A percentile compares a stretch with the other conserved stretches of the same genome.
phyloP scores from a whole-genome alignment of 2,329 filamentous ascomycete genomes.

The Sarocladium strictum region DNA sequence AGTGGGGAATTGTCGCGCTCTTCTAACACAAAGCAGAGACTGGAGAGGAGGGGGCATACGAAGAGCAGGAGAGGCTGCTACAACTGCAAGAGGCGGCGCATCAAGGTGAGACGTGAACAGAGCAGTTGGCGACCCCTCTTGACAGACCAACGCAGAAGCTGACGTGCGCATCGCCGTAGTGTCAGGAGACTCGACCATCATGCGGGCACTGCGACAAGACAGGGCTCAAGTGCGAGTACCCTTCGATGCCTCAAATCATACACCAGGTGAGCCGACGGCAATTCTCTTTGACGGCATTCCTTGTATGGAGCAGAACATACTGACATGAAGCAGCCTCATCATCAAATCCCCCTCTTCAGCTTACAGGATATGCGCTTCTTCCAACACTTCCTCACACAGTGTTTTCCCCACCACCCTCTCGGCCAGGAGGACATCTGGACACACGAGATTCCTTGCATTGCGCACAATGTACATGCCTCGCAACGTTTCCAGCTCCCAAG shows the following conservation, averaged over 20 bases:
- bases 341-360: conserved; percentile 53
- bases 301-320: neutral
- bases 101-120: conserved; percentile 42
- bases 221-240: conserved; percentile 58
- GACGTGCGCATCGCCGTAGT: conserved; percentile 31
- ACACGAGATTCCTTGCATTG: conserved; percentile 60
- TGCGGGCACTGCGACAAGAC: conserved; percentile 60
- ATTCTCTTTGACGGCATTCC: neutral
- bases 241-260: conserved; percentile 40
- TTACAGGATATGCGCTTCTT: conserved; percentile 63
- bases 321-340: conserved; percentile 37
- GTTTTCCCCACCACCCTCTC: conserved; percentile 58
- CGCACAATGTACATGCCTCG: conserved; percentile 49
- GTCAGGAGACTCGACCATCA: conserved; percentile 58
- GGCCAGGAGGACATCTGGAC: conserved; percentile 63
- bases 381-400: conserved; percentile 57
- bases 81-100: conserved; percentile 60
- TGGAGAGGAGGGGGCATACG: conserved; percentile 56
- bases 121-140: neutral
- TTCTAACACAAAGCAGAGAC: conserved; percentile 25
- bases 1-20: neutral
- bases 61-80: conserved; percentile 62
- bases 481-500: no score
- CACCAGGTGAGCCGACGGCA: conserved; percentile 36
- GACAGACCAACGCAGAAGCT: neutral